Evolutionary conservation across 805 yeast genomes (phyloP).

Genomic region (Barnettozyma sp.): DNA sequence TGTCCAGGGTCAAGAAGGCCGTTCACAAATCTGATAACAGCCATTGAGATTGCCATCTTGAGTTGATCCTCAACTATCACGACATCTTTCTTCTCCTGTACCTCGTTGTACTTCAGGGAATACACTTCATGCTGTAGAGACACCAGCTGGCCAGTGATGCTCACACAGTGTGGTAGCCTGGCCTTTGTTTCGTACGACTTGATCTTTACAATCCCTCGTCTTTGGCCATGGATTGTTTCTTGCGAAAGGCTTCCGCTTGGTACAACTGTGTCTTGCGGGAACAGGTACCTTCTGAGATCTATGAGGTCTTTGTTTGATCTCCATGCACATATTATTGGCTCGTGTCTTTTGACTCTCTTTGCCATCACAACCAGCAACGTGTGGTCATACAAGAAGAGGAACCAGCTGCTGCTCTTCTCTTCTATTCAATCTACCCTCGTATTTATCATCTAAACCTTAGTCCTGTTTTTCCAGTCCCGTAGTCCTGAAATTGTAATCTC

Average conservation of each 20-base stretch:
- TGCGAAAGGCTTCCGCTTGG: background rate
- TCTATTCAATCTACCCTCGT: too few species aligned
- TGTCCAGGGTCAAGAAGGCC: conserved; percentile 86
- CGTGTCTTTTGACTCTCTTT: background rate
- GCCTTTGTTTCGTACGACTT: conserved; percentile 15
- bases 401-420: too few species aligned
- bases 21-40: conserved; percentile 79
- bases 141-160: conserved; percentile 15
- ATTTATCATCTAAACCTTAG: too few species aligned
- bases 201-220: conserved; percentile 12
- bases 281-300: conserved; percentile 12
- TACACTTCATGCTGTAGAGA: conserved; percentile 6
- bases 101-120: background rate
- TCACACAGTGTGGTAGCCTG: conserved; percentile 17
- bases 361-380: too few species aligned
- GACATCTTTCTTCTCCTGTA: background rate
- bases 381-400: too few species aligned
- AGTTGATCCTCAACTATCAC: conserved; percentile 2
- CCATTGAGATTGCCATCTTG: conserved; percentile 38
- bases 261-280: conserved; percentile 6
- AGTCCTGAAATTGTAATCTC: too few species aligned
- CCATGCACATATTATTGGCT: conserved; percentile 5
- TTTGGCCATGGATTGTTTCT: background rate
- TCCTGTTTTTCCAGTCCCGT: too few species aligned
- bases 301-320: conserved; percentile 12